Evolutionary conservation across 139 green algal genomes (phyloP), one percentile per base, ranked within the genome.

Genomic region (Trebouxia sp.): DNA sequence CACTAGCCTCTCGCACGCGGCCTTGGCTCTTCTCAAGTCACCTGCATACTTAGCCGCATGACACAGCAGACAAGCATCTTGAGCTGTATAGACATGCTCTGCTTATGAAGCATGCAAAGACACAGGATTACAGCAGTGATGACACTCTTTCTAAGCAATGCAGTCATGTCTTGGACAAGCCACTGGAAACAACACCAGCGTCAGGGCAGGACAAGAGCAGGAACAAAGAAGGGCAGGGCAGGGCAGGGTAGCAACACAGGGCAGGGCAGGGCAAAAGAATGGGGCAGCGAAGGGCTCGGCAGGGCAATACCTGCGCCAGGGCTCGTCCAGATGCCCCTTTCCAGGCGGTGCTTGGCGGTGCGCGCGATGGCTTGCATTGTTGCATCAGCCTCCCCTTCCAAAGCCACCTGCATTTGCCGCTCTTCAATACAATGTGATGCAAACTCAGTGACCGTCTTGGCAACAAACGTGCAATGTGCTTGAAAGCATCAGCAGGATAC

Each of bases 241-340:
- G 37, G n/a, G n/a, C n/a, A n/a, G n/a, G n/a, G n/a, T n/a, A n/a
- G n/a, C n/a, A n/a, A n/a, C n/a, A n/a, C n/a, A n/a, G n/a, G n/a
- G n/a, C 17, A 50, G 28, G 24, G 15, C 17, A 58, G 43, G 39
- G 47, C 35, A 65, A 51, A 9, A 17, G 6, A 32, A 48, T n/a
- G n/a, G n/a, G n/a, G n/a, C n/a, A n/a, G n/a, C n/a, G n/a, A n/a
- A n/a, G n/a, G n/a, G n/a, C n/a, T n/a, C n/a, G n/a, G n/a, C 66
- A 38, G 30, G 5, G 38, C 20, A 26, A 28, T 58, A 81, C 62
- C 74, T 24, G 81, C 89, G 0, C 90, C 92, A 1, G 88, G 84
- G 41, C 75, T 89, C 26, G 92, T 96, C 85, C 89, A 97, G 81
- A 97, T 97, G 77, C 94, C 94, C 0, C 94, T 78, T 45, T 93